Evolutionary conservation across 192 early-diverging fungal genomes (phyloP), one percentile per base, ranked within the genome.

Genomic region (Chytriomyces hyalinus): DNA sequence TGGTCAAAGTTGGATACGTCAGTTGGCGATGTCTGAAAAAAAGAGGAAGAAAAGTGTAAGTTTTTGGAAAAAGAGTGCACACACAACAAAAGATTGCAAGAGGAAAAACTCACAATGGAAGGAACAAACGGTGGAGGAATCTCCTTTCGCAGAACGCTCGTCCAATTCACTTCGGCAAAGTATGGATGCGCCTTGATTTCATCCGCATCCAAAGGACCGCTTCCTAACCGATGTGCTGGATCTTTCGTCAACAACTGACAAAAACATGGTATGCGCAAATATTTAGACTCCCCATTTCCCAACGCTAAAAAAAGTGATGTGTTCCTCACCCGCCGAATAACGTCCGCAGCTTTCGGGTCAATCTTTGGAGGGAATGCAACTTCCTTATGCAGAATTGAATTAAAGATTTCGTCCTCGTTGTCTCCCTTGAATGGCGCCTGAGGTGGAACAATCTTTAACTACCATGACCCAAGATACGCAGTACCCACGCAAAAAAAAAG

Each of bases 1-100:
- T 92, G 89, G 78, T 99, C 98, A 92, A 99, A 99, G 91, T 98
- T 98, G 49, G 95, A 97, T 7, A 94, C 93, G 78, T 99, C 98
- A 11, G 93, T 91, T 66, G 91, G 85, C 24, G 88, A 85, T 0
- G 80, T 84, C 88, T 90, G 59, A 3, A 65, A 49, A 48, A 17
- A 22, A 74, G 20, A 44, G 36, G 4, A 15, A 63, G 46, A 64
- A 28, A 75, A 5, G 24, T 26, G 24, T 6, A 49, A 63, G 61
- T 44, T 15, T 62, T 22, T 47, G 48, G 63, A 1, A 70, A 47
- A 47, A 53, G 57, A 24, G 10, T 22, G 20, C 65, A n/a, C 53
- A n/a, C 24, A 15, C 0, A 82, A 17, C 26, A 43, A 49, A 60
- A 66, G 6, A 49, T 22, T 60, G 17, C 36, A 49, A 64, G 6